Percentiles rank a stretch among this genome's conserved stretches.
phyloP scores from a whole-genome alignment of 2,329 filamentous ascomycete genomes.

The Parascedosporium putredinis region DNA sequence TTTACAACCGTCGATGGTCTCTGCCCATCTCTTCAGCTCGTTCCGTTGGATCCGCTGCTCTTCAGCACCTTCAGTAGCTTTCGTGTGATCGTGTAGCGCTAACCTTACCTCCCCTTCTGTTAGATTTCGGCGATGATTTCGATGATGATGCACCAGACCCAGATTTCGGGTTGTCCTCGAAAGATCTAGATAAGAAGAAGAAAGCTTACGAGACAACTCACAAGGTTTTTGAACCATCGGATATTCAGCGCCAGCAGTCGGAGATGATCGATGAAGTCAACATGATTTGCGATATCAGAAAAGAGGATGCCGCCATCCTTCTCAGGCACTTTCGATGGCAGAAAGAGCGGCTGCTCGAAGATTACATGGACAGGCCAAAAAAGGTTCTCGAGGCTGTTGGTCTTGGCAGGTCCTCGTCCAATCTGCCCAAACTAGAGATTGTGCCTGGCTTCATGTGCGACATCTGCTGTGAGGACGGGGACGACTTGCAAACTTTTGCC shows the following conservation, averaged over 20 bases:
- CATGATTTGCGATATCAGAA: slow-evolving; percentile 77
- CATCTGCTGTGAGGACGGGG: slow-evolving; percentile 88
- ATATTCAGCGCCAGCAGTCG: slow-evolving; percentile 79
- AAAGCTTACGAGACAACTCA: slow-evolving; percentile 76
- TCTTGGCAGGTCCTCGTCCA: slow-evolving; percentile 53
- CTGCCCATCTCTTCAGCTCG: too few species aligned
- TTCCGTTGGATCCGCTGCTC: too few species aligned
- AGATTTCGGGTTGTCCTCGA: slow-evolving; percentile 38
- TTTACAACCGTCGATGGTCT: too few species aligned
- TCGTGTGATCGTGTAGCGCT: too few species aligned
- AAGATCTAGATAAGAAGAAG: slow-evolving; percentile 61
- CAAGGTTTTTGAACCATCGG: slow-evolving; percentile 66
- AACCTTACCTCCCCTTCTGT: not conserved
- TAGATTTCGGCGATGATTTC: slow-evolving; percentile 46
- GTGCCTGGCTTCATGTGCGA: slow-evolving; percentile 78
- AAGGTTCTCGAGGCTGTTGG: slow-evolving; percentile 77
- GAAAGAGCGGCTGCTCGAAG: slow-evolving; percentile 86
- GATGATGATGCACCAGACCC: slow-evolving; percentile 48
- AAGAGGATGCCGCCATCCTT: slow-evolving; percentile 84
- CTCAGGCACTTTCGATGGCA: slow-evolving; percentile 90
- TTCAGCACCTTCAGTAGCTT: too few species aligned
- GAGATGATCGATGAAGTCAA: slow-evolving; percentile 83
- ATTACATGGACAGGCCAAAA: slow-evolving; percentile 85
- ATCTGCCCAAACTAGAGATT: slow-evolving; percentile 56
- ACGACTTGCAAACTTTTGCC: slow-evolving; percentile 70